Evolutionary conservation across 1,284 basidiomycete genomes (phyloP).

Genomic region (Testicularia cyperi): DNA sequence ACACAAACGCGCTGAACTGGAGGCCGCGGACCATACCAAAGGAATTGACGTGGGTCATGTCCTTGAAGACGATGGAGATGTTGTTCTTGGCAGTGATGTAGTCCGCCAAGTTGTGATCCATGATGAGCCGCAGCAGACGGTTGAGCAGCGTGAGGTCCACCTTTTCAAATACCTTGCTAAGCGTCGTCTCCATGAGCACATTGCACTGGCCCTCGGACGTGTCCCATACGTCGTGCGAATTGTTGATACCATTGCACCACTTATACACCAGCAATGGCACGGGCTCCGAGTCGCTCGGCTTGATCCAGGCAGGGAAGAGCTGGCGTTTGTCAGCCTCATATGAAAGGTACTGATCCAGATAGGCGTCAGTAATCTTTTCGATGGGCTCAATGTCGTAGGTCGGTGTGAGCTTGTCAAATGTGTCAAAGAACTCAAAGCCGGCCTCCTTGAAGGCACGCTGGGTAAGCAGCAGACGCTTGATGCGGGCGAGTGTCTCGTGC

Average conservation of each 20-base stretch:
- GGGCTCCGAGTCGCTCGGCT: slow-evolving; percentile 59
- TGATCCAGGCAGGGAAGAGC: slow-evolving; percentile 60
- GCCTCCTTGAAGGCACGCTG: slow-evolving; percentile 60
- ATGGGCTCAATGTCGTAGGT: slow-evolving; percentile 60
- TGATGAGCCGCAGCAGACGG: slow-evolving; percentile 58
- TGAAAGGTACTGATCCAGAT: slow-evolving; percentile 58
- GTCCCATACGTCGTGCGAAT: slow-evolving; percentile 57
- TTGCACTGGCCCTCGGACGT: slow-evolving; percentile 58
- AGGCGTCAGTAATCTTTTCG: slow-evolving; percentile 60
- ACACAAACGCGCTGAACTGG: slow-evolving; percentile 59
- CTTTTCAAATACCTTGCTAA: slow-evolving; percentile 59
- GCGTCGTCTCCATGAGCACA: slow-evolving; percentile 60
- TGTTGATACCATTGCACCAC: slow-evolving; percentile 61
- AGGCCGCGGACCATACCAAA: slow-evolving; percentile 59
- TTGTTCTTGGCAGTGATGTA: slow-evolving; percentile 61
- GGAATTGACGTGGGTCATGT: slow-evolving; percentile 60
- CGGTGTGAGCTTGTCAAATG: slow-evolving; percentile 57
- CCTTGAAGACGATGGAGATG: slow-evolving; percentile 59
- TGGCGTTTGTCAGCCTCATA: slow-evolving; percentile 61
- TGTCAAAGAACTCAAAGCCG: slow-evolving; percentile 59
- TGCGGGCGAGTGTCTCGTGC: slow-evolving; percentile 58
- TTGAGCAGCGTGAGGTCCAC: slow-evolving; percentile 59
- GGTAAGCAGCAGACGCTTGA: slow-evolving; percentile 60
- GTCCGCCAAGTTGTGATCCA: slow-evolving; percentile 60
- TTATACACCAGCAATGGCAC: slow-evolving; percentile 60